A percentile compares a stretch with the other conserved stretches of the same genome.
Conservation (phyloP, 768 basidiomycete species). For the Lepiota venenata region DNA sequence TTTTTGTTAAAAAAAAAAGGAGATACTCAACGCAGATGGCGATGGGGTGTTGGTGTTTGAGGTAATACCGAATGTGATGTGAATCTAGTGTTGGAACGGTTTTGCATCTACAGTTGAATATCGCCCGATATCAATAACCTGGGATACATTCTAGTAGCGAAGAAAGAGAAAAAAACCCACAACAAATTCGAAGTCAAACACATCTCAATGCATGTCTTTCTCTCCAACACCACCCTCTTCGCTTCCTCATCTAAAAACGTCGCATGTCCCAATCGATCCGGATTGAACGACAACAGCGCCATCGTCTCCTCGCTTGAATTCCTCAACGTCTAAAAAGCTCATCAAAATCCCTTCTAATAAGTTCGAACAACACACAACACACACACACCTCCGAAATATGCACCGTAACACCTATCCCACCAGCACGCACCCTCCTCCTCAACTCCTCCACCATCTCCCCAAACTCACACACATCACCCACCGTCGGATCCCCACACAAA, state of each 20-base stretch:
- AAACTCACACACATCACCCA: constrained; percentile 54
- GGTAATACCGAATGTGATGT: constrained; percentile 71
- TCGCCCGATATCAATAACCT: too few relatives aligned
- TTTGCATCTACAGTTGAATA: constrained; percentile 47
- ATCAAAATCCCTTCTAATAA: not conserved
- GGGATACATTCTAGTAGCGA: too few relatives aligned
- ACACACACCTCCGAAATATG: constrained; percentile 80
- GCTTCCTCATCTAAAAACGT: constrained; percentile 71
- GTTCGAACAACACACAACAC: not conserved
- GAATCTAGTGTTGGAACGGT: constrained; percentile 61
- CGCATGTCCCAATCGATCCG: constrained; percentile 75
- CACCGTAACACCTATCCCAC: constrained; percentile 57
- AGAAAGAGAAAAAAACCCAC: constrained; percentile 32
- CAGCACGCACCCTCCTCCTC: constrained; percentile 42
- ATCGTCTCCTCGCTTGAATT: constrained; percentile 58
- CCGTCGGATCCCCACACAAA: constrained; percentile 72
- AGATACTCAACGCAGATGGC: constrained; percentile 66
- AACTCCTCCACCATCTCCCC: constrained; percentile 49
- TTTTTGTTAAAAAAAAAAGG: not conserved
- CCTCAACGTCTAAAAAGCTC: constrained; percentile 33
- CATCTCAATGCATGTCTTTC: constrained; percentile 68
- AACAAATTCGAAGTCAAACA: constrained; percentile 79
- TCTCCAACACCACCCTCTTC: constrained; percentile 47
- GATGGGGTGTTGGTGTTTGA: constrained; percentile 62
- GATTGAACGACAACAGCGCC: constrained; percentile 55